Base-by-base conservation (phyloP, 148 eudicot species). In the Chenopodium suecicum region DNA sequence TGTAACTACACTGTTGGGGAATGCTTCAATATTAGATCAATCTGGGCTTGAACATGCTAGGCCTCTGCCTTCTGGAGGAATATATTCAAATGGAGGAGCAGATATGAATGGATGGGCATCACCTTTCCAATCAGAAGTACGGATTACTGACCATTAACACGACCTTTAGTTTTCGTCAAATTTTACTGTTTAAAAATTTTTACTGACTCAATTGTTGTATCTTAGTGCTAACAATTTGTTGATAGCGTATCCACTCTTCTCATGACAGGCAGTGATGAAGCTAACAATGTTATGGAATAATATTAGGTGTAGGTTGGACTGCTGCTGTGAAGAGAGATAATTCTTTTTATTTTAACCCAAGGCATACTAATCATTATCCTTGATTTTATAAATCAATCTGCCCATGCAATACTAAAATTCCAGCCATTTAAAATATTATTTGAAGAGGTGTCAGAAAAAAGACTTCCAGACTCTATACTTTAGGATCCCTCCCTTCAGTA, bases 1-100 rank as follows among this genome's bases (percentile, higher is more conserved):
- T 94, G 92, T 96, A 90, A 91, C 97, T 85, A 88, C 95, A 80
- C 90, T 94, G 89, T 92, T 96, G 99, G 98, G 95, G 98, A 96
- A 90, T 91, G 95, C 99, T 81, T 91, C 98, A 89, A 83, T 96
- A 91, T 92, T 92, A 96, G 99, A 96, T 85, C 99, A 94, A 94
- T 87, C 90, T 89, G 94, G 94, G 90, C 92, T 94, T 91, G 99
- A 96, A 88, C 97, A 90, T 89, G 97, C 94, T 86, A 96, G 99
- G 93, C 90, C 93, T 88, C 90, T 91, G 91, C 91, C 92, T 79
- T 91, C 98, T 88, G 98, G 98, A 96, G 99, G 98, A 89, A 85
- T 92, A 68, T 94, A 65, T 94, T 88, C 91, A 68, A 92, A 94
- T 86, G 95, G 97, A 89, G 94, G 98, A 90, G 90, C 94, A 76